Conservation (phyloP, 2,329 filamentous ascomycete species). For the Aspergillus floridensis region DNA sequence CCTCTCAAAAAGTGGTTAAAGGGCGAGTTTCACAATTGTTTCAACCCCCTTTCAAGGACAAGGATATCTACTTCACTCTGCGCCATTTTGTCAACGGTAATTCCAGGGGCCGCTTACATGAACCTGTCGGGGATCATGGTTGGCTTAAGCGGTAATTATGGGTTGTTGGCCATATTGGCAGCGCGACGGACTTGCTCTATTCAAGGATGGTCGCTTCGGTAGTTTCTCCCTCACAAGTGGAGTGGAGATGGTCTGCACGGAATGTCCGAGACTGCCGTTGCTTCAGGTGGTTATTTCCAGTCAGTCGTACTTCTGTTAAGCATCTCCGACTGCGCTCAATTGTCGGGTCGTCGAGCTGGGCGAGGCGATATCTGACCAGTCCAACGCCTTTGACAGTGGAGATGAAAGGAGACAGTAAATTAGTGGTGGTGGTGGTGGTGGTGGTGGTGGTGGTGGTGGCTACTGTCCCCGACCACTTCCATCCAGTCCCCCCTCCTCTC, state of each 20-base stretch:
- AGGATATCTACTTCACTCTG: neutral
- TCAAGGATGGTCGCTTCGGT: neutral
- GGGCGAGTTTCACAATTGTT: conserved; percentile 5
- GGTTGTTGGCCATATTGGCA: neutral
- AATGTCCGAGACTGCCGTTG: neutral
- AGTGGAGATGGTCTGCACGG: neutral
- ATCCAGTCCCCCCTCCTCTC: neutral
- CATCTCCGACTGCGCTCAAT: neutral
- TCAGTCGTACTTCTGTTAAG: neutral
- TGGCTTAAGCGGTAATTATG: neutral
- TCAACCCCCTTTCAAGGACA: neutral
- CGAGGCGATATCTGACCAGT: conserved; percentile 4
- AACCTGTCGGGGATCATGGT: neutral
- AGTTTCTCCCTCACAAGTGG: neutral
- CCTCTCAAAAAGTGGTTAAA: neutral
- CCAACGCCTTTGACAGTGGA: conserved; percentile 3
- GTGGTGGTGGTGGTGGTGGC: no score
- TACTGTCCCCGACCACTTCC: neutral
- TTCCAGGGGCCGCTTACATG: neutral
- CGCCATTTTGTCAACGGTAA: neutral
- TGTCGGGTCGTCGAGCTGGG: neutral
- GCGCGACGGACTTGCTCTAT: neutral
- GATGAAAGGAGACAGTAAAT: neutral
- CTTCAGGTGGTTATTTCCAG: neutral
- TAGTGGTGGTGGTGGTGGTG: neutral